Percentiles rank a stretch among this genome's conserved stretches.
Evolutionary conservation across 345 rosid species (phyloP).

Genomic region (Arabidopsis arenosa): DNA sequence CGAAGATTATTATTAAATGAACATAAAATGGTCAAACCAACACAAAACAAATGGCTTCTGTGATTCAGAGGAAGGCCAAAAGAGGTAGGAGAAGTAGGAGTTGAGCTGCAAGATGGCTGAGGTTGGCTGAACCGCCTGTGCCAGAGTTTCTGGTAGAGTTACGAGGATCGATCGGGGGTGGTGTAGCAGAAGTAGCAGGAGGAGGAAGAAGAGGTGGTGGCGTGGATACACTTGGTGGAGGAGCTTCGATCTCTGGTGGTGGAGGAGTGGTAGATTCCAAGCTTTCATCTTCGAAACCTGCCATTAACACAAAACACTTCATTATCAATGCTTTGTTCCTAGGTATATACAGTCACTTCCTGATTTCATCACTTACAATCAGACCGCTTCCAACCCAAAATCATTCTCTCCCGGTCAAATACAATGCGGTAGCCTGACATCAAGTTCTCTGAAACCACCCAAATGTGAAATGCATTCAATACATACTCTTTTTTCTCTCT

Average conservation of each 20-base stretch:
- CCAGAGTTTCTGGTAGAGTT: background rate
- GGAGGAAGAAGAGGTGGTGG: slow-evolving; percentile 19
- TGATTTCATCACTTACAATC: slow-evolving; percentile 56
- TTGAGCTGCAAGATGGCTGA: slow-evolving; percentile 19
- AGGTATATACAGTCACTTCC: background rate
- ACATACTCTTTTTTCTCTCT: no score
- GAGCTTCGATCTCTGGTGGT: slow-evolving; percentile 22
- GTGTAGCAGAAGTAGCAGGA: background rate
- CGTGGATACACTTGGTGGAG: slow-evolving; percentile 21
- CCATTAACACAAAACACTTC: slow-evolving; percentile 17
- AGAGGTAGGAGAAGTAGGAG: slow-evolving; percentile 36
- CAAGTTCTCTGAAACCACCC: slow-evolving; percentile 51
- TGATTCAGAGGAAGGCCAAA: slow-evolving; percentile 41
- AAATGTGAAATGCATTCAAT: no score
- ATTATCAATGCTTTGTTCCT: slow-evolving; percentile 11
- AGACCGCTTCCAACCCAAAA: slow-evolving; percentile 70
- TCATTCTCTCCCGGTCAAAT: slow-evolving; percentile 66
- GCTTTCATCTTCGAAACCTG: slow-evolving; percentile 43
- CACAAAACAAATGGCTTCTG: slow-evolving; percentile 24
- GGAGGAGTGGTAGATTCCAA: slow-evolving; percentile 22
- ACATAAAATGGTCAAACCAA: slow-evolving; percentile 32
- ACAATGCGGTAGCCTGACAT: slow-evolving; percentile 68
- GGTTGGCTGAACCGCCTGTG: slow-evolving; percentile 23
- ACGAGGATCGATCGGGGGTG: background rate
- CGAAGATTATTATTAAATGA: slow-evolving; percentile 6